These are phyloP conservation scores for Sclerotinia minor DNA, from an alignment of 2,329 filamentous ascomycete species.

Conservation along the genomic window DNA sequence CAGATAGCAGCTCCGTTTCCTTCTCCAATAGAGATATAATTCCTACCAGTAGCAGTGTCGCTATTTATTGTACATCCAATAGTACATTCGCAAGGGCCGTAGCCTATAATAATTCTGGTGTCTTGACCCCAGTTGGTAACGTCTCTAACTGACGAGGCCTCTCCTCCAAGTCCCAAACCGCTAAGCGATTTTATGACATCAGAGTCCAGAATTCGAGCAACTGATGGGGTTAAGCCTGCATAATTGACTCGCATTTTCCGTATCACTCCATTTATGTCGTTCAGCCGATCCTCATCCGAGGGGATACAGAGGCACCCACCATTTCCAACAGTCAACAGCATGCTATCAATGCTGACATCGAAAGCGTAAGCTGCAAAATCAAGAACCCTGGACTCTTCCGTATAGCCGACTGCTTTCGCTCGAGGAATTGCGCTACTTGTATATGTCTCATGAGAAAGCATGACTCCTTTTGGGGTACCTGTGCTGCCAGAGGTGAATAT, in stretches of 20 bases:
- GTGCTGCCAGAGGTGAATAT: constrained; percentile 42
- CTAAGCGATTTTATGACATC: constrained; percentile 34
- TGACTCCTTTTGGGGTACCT: constrained; percentile 36
- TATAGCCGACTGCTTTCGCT: constrained; percentile 25
- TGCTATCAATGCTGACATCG: constrained; percentile 42
- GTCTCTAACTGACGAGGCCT: constrained; percentile 44
- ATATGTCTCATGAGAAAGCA: constrained; percentile 33
- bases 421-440: constrained; percentile 23
- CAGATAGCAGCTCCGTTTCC: constrained; percentile 39
- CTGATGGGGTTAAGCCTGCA: constrained; percentile 39
- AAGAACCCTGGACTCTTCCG: constrained; percentile 29
- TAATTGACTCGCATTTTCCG: constrained; percentile 33
- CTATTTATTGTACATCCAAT: constrained; percentile 25
- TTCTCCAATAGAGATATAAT: constrained; percentile 27
- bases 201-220: constrained; percentile 36
- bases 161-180: constrained; percentile 37
- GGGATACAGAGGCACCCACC: constrained; percentile 47
- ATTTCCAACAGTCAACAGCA: constrained; percentile 42
- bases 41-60: constrained; percentile 27
- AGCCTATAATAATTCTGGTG: constrained; percentile 46
- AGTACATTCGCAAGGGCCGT: constrained; percentile 43
- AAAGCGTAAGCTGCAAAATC: constrained; percentile 44
- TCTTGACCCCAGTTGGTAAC: constrained; percentile 43
- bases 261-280: constrained; percentile 43
- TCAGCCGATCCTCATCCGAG: constrained; percentile 44